phyloP scores from a whole-genome alignment of 2,329 filamentous ascomycete species.

The Talaromyces amestolkiae region DNA sequence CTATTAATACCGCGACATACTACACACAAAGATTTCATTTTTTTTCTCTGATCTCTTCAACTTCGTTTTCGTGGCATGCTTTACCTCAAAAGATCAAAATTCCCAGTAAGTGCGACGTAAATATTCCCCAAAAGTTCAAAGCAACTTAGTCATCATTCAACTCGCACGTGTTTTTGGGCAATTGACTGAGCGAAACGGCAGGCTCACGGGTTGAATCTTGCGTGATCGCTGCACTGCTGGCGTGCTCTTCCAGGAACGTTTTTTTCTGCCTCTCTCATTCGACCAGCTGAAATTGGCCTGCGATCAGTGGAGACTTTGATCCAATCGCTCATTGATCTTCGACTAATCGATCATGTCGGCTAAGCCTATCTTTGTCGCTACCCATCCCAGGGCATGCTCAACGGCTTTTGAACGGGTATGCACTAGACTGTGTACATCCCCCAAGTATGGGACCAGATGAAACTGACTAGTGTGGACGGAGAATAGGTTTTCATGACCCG shows the following conservation, averaged over 20 bases:
- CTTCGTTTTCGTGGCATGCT: slow-evolving; percentile 3
- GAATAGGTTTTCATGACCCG: slow-evolving; percentile 92
- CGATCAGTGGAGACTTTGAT: background rate
- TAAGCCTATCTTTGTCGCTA: slow-evolving; percentile 80
- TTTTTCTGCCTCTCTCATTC: background rate
- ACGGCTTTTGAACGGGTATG: slow-evolving; percentile 92
- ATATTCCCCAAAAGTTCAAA: background rate
- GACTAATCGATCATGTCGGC: background rate
- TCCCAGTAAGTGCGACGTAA: background rate
- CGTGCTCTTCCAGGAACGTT: slow-evolving; percentile 10
- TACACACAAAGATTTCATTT: background rate
- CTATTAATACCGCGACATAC: slow-evolving; percentile 10
- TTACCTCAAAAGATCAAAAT: background rate
- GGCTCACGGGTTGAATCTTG: slow-evolving; percentile 14
- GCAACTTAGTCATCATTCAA: background rate
- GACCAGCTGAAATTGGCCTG: slow-evolving; percentile 7
- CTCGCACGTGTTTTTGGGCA: slow-evolving; percentile 2
- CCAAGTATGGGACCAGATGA: background rate
- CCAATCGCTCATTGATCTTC: background rate
- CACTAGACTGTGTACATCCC: background rate
- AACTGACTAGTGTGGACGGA: slow-evolving; percentile 7
- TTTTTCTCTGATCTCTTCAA: background rate
- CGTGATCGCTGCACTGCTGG: slow-evolving; percentile 15
- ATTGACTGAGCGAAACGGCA: background rate
- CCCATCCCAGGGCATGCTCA: slow-evolving; percentile 91